A percentile compares a stretch with the other conserved stretches of the same genome.
These are phyloP conservation scores for Eucalyptus sp. DNA, from an alignment of 345 rosid genomes.

Conservation along the genomic window DNA sequence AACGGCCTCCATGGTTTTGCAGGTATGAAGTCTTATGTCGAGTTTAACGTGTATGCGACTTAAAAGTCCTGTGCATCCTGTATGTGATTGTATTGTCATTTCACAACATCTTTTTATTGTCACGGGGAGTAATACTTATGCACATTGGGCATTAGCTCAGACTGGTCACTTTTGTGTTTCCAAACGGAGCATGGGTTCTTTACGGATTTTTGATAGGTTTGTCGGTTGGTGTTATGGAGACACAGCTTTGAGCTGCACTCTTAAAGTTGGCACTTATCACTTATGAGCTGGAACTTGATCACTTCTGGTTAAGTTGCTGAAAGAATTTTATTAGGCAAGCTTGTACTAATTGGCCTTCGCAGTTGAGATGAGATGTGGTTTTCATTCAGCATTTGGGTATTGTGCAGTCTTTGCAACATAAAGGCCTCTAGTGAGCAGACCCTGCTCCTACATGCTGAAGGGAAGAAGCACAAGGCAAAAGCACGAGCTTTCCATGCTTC, in stretches of 20 bases:
- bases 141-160: background rate
- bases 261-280: background rate
- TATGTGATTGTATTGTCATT: background rate
- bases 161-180: background rate
- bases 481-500: slow-evolving; percentile 62
- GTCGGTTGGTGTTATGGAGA: background rate
- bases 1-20: slow-evolving; percentile 92
- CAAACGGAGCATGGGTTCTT: background rate
- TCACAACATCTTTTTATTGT: background rate
- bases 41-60: background rate
- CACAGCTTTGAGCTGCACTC: background rate
- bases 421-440: slow-evolving; percentile 79
- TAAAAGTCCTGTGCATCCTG: background rate
- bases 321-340: background rate
- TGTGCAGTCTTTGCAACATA: slow-evolving; percentile 67
- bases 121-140: background rate
- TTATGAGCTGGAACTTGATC: background rate
- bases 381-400: background rate
- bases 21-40: slow-evolving; percentile 28
- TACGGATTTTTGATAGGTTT: background rate
- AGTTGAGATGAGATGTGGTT: background rate
- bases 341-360: background rate
- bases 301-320: background rate
- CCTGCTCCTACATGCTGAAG: slow-evolving; percentile 84
- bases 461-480: slow-evolving; percentile 82